Conservation (phyloP, 495 filamentous ascomycete genomes). For the Aspergillus mulundensis region DNA sequence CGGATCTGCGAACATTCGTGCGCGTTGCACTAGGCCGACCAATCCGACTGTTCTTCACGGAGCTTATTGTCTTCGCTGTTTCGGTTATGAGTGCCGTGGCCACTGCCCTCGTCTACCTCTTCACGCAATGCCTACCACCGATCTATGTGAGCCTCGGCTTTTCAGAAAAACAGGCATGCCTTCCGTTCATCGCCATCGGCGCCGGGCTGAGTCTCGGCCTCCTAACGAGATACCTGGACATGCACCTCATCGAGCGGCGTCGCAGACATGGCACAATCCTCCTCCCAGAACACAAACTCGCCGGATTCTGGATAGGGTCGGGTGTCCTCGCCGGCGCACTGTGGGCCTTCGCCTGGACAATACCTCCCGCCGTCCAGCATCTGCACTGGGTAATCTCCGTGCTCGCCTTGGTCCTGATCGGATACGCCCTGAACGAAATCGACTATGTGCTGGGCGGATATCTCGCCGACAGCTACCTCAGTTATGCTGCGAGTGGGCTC, state of each 20-base stretch:
- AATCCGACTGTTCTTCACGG: slow-evolving; percentile 42
- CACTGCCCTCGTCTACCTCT: slow-evolving; percentile 52
- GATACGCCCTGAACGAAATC: slow-evolving; percentile 52
- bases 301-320: slow-evolving; percentile 45
- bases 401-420: slow-evolving; percentile 41
- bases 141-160: slow-evolving; percentile 47
- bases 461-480: slow-evolving; percentile 51
- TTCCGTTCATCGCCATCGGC: slow-evolving; percentile 46
- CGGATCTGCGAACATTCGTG: slow-evolving; percentile 34
- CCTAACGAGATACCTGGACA: slow-evolving; percentile 44
- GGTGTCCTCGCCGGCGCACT: slow-evolving; percentile 41
- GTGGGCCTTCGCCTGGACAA: slow-evolving; percentile 52
- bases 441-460: slow-evolving; percentile 50
- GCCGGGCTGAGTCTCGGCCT: slow-evolving; percentile 43
- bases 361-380: slow-evolving; percentile 35
- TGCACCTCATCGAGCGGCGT: slow-evolving; percentile 30
- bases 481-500: slow-evolving; percentile 50
- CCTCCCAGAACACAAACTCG: slow-evolving; percentile 49
- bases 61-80: slow-evolving; percentile 47
- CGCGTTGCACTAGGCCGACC: slow-evolving; percentile 41
- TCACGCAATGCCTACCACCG: slow-evolving; percentile 46
- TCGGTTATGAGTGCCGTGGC: slow-evolving; percentile 43
- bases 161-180: slow-evolving; percentile 33
- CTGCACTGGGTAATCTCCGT: slow-evolving; percentile 44
- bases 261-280: slow-evolving; percentile 27